phyloP scores from a whole-genome alignment of 1,139 yeast species.

The Cylindricascospora bacillispora region DNA sequence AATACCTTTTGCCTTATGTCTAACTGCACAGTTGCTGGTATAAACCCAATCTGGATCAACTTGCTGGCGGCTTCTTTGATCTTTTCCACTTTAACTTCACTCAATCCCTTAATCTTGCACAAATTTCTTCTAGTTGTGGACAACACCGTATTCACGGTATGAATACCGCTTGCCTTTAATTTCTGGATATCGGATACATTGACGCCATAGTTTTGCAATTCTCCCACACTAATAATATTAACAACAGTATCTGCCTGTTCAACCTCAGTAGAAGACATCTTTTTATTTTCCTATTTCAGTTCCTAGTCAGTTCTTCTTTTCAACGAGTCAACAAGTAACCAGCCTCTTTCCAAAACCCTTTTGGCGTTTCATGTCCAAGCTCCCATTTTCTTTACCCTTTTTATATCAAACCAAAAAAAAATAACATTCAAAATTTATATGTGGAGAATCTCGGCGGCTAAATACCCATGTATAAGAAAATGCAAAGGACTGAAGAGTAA shows the following conservation, averaged over 20 bases:
- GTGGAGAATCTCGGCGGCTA: too few species aligned
- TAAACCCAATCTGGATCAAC: conserved; percentile 37
- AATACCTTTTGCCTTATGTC: conserved; percentile 37
- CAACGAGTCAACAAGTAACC: too few species aligned
- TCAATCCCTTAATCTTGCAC: conserved; percentile 40
- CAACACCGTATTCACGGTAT: conserved; percentile 39
- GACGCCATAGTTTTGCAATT: conserved; percentile 43
- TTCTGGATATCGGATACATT: conserved; percentile 48
- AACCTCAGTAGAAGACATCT: conserved; percentile 11
- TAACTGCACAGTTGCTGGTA: conserved; percentile 41
- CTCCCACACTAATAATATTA: conserved; percentile 35
- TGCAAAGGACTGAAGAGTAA: too few species aligned
- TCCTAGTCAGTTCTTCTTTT: too few species aligned
- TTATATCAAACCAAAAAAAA: too few species aligned
- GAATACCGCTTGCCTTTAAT: conserved; percentile 40
- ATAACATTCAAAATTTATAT: too few species aligned
- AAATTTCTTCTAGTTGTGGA: conserved; percentile 43
- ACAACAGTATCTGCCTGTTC: conserved; percentile 8
- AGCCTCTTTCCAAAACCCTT: too few species aligned
- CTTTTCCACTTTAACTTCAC: conserved; percentile 49
- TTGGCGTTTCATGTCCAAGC: too few species aligned
- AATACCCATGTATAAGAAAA: too few species aligned
- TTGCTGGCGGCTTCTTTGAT: conserved; percentile 50
- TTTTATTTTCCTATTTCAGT: conserved; percentile 1
- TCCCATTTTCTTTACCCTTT: too few species aligned